A percentile compares a stretch with the other conserved stretches of the same genome.
Conservation (phyloP, 139 green algal genomes). For the Pleodorina starrii region DNA sequence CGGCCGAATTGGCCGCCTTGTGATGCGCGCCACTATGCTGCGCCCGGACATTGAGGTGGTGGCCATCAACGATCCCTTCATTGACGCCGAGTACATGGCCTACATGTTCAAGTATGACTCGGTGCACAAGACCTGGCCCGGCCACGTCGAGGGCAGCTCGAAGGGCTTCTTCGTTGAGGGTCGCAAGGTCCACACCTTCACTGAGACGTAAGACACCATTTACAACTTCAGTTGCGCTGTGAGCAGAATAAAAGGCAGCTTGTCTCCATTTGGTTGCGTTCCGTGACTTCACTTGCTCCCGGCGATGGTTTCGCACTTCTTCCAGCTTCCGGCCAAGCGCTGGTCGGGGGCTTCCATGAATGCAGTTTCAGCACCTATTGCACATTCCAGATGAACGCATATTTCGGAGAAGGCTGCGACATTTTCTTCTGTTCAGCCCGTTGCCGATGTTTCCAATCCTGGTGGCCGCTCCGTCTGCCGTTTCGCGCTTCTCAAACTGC, state of each 20-base stretch:
- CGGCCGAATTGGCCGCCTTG: constrained; percentile 89
- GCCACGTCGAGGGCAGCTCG: constrained; percentile 62
- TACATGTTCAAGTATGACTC: constrained; percentile 96
- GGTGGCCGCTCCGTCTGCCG: neutral
- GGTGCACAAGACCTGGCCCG: constrained; percentile 82
- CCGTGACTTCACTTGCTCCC: no score
- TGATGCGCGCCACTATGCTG: constrained; percentile 75
- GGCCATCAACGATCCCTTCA: constrained; percentile 94
- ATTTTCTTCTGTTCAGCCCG: no score
- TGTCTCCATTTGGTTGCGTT: no score
- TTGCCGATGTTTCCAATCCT: neutral
- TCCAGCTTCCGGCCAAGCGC: no score
- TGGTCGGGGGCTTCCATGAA: no score
- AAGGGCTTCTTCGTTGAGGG: constrained; percentile 81
- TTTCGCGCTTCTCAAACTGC: no score
- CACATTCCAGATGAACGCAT: no score
- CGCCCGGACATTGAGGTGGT: constrained; percentile 89
- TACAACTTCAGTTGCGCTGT: no score
- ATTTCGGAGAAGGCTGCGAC: no score
- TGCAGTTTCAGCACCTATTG: no score
- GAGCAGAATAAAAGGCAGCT: no score
- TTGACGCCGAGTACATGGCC: constrained; percentile 69
- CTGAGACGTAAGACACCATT: constrained; percentile 73
- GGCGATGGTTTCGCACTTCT: no score
- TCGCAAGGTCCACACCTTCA: constrained; percentile 80